Conservation (phyloP, 2,329 filamentous ascomycete species). For the Cladophialophora yegresii region DNA sequence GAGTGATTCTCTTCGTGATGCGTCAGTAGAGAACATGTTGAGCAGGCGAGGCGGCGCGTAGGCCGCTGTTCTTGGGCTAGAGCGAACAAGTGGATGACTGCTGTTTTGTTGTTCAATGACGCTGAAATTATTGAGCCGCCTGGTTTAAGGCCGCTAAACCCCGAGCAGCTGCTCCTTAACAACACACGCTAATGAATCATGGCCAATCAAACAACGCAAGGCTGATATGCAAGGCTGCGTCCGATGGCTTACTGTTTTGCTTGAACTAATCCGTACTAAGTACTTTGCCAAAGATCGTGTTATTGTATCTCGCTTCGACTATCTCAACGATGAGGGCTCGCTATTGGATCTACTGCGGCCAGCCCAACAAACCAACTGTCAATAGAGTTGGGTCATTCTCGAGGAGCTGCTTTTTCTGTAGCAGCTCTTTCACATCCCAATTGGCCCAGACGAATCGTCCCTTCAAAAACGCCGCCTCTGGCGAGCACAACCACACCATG, state of each 20-base stretch:
- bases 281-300: not conserved
- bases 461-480: constrained; percentile 52
- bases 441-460: constrained; percentile 52
- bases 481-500: constrained; percentile 48
- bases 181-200: not conserved
- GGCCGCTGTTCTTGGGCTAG: not conserved
- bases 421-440: constrained; percentile 57
- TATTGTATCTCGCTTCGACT: not conserved
- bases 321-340: not conserved
- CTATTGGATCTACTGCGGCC: not conserved
- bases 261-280: not conserved
- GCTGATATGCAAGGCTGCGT: not conserved
- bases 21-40: constrained; percentile 39
- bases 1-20: constrained; percentile 31
- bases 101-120: constrained; percentile 4
- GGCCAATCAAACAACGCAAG: not conserved
- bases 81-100: not conserved
- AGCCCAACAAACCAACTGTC: not conserved
- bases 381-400: not conserved
- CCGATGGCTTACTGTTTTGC: not conserved
- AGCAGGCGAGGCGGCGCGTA: constrained; percentile 8
- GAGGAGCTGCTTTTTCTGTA: constrained; percentile 25
- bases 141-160: constrained; percentile 2
- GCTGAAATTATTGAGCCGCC: not conserved
- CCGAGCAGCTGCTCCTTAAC: not conserved